Percentiles rank a stretch among this genome's conserved stretches.
phyloP scores from a whole-genome alignment of 495 filamentous ascomycete genomes.

The Aspergillus saccharolyticus region DNA sequence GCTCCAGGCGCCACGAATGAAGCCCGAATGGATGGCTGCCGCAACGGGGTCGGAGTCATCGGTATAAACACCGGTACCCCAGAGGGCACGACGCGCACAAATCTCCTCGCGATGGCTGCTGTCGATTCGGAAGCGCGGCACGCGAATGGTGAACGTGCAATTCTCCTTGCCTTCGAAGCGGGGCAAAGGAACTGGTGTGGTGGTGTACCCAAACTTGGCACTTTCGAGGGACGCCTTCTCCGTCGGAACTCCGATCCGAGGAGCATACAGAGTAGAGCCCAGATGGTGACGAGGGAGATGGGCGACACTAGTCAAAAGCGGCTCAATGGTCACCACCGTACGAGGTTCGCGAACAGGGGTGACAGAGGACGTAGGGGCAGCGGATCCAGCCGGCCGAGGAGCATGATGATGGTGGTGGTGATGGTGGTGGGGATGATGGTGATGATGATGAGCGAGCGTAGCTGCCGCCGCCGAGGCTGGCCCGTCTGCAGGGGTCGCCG shows the following conservation, averaged over 20 bases:
- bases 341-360: conserved; percentile 56
- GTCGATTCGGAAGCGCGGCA: conserved; percentile 73
- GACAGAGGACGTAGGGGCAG: conserved; percentile 24
- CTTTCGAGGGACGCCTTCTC: conserved; percentile 42
- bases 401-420: conserved; percentile 50
- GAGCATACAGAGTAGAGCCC: conserved; percentile 61
- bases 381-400: conserved; percentile 29
- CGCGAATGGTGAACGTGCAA: conserved; percentile 81
- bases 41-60: conserved; percentile 94
- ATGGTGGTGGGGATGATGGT: conserved; percentile 53
- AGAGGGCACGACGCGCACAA: conserved; percentile 68
- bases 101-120: conserved; percentile 70
- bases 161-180: conserved; percentile 80
- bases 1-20: conserved; percentile 82
- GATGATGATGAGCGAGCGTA: conserved; percentile 22
- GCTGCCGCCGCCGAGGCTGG: conserved; percentile 37
- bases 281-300: conserved; percentile 73
- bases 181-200: conserved; percentile 69
- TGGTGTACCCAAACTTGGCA: conserved; percentile 62
- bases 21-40: conserved; percentile 88
- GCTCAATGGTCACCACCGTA: conserved; percentile 57
- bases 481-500: conserved; percentile 32
- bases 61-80: conserved; percentile 92
- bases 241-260: conserved; percentile 43
- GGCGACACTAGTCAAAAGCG: conserved; percentile 62